Evolutionary conservation across 2,329 filamentous ascomycete species (phyloP).

Genomic region (Penicillium glabrum): DNA sequence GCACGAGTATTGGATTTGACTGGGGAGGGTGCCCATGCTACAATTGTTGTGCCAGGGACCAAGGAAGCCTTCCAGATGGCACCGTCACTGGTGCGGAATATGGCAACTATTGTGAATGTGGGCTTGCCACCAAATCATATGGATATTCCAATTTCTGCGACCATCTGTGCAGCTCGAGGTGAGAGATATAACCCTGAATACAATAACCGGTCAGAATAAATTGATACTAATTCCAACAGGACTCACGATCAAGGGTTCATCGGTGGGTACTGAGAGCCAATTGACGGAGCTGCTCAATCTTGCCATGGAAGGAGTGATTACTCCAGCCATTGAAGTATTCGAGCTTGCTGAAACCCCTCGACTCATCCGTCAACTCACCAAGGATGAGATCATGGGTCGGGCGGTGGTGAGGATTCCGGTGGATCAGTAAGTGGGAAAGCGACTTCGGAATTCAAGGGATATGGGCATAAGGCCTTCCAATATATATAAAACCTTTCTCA

Average conservation of each 20-base stretch:
- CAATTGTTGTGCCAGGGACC: constrained; percentile 20
- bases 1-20: constrained; percentile 19
- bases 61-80: constrained; percentile 21
- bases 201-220: not conserved
- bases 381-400: constrained; percentile 19
- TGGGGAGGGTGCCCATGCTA: constrained; percentile 22
- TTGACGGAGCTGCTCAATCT: constrained; percentile 17
- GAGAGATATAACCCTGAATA: not conserved
- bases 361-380: constrained; percentile 13
- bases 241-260: constrained; percentile 22
- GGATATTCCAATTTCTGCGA: constrained; percentile 22
- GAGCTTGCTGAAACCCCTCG: constrained; percentile 15
- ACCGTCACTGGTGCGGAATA: constrained; percentile 18
- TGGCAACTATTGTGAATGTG: constrained; percentile 23
- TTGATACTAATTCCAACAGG: constrained; percentile 6
- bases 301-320: constrained; percentile 17
- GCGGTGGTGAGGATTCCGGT: constrained; percentile 20
- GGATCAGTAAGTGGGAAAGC: not conserved
- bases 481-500: no score
- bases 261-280: constrained; percentile 23
- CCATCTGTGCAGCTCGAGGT: constrained; percentile 26
- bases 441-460: no score
- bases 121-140: constrained; percentile 23
- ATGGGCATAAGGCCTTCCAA: no score
- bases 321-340: constrained; percentile 17